phyloP scores from a whole-genome alignment of 495 filamentous ascomycete species.

The Penicillium taxi region DNA sequence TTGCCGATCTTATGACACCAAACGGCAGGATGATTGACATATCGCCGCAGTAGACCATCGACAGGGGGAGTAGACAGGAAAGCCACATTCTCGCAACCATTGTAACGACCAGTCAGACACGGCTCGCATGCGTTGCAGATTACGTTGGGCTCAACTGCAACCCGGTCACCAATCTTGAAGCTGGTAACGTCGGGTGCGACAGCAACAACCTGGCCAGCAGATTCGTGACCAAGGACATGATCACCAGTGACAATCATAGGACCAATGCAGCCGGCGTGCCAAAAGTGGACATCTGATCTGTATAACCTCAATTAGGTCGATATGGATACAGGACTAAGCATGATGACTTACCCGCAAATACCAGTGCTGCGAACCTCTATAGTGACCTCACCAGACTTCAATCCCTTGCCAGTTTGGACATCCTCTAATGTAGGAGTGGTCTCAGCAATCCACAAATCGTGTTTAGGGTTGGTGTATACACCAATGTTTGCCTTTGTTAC shows the following conservation, averaged over 20 bases:
- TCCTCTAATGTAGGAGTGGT: slow-evolving; percentile 67
- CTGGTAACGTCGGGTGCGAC: slow-evolving; percentile 66
- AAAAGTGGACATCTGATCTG: slow-evolving; percentile 93
- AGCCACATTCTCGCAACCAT: slow-evolving; percentile 74
- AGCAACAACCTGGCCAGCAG: slow-evolving; percentile 73
- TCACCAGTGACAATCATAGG: slow-evolving; percentile 85
- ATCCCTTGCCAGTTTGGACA: slow-evolving; percentile 57
- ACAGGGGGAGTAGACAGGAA: slow-evolving; percentile 88
- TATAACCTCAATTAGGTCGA: too few relatives aligned
- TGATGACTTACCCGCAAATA: slow-evolving; percentile 68
- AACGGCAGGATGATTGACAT: slow-evolving; percentile 83
- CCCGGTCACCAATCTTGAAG: slow-evolving; percentile 73
- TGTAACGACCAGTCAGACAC: slow-evolving; percentile 84
- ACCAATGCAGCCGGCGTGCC: slow-evolving; percentile 87
- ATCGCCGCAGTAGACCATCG: slow-evolving; percentile 79
- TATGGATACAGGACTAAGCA: neutral
- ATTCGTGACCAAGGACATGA: slow-evolving; percentile 91
- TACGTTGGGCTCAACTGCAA: slow-evolving; percentile 86
- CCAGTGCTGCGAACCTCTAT: slow-evolving; percentile 82
- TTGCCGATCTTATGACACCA: slow-evolving; percentile 91
- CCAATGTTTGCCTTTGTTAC: slow-evolving; percentile 77
- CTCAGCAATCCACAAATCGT: slow-evolving; percentile 84
- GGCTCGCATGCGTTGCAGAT: slow-evolving; percentile 85
- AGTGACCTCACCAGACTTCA: slow-evolving; percentile 76
- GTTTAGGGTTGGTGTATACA: slow-evolving; percentile 86